Base-by-base conservation (phyloP, 2,329 filamentous ascomycete species). In the Botrytis pseudocinerea region DNA sequence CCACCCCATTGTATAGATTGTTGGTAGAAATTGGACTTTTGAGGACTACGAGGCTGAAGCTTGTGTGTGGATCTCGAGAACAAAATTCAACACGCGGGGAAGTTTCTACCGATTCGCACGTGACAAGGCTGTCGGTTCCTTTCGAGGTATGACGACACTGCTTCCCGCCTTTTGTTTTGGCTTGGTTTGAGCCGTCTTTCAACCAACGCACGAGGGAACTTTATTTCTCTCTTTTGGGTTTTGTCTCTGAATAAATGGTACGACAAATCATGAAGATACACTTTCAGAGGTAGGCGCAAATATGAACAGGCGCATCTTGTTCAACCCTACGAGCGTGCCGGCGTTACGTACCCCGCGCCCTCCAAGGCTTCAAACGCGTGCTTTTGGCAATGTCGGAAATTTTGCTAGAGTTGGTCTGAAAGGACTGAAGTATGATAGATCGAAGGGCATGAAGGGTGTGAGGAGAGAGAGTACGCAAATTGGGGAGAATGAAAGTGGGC, bases 401-500 rank as follows among this genome's bases (percentile, higher is more conserved):
- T 57, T 70, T n/a, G 60, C 73, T 40, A 76, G 76, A n/a, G 48
- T 69, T 14, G 71, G 70, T n/a, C 10, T 76, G 32, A 62, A 70
- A 63, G 44, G 48, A 60, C 32, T 70, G 46, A 75, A 70, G 44
- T 73, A 74, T 10, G 70, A 69, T 48, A n/a, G 38, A 64, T 38
- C 66, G n/a, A 65, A 63, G 32, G 61, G 61, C 16, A 73, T 38
- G 35, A 78, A 64, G 69, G 75, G 75, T 63, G 74, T 77, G 71
- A 80, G 78, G 70, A 86, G 82, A 82, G 82, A 85, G 78, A 87
- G 83, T 40, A 83, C 83, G 35, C 80, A 82, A 72, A 82, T 86
- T 18, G 89, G 87, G 69, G 88, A 89, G 76, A 87, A 92, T 78
- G 90, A 92, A 76, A 89, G 89, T 16, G 95, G 96, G 0, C 94